Evolutionary conservation across 2,329 filamentous ascomycete species (phyloP).

Genomic region (Phialemonium atrogriseum): DNA sequence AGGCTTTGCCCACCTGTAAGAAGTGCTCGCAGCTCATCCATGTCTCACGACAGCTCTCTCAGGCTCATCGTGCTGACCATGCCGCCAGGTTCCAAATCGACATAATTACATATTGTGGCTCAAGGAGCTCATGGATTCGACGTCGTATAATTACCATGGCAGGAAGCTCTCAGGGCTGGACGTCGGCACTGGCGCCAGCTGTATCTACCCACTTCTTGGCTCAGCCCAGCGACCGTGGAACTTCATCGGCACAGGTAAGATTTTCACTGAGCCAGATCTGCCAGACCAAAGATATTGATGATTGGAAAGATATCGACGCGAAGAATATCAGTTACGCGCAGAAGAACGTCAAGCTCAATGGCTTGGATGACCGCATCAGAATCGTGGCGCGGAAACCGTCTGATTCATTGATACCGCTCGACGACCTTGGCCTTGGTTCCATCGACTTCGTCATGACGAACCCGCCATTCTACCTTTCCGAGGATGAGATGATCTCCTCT

Average conservation of each 20-base stretch:
- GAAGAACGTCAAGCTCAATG: conserved; percentile 60
- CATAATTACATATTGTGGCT: conserved; percentile 91
- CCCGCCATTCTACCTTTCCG: conserved; percentile 83
- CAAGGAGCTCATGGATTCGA: conserved; percentile 69
- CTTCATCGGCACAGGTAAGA: conserved; percentile 55
- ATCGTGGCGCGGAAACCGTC: conserved; percentile 46
- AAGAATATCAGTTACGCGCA: conserved; percentile 59
- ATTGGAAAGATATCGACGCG: conserved; percentile 60
- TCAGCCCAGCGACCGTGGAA: conserved; percentile 65
- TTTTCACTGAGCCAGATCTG: too few relatives aligned
- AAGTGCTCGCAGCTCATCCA: neutral
- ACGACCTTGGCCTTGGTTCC: conserved; percentile 35
- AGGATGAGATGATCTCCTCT: conserved; percentile 57
- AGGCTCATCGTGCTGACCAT: conserved; percentile 4
- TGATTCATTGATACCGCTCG: conserved; percentile 55
- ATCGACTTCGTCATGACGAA: conserved; percentile 90
- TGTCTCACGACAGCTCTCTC: neutral
- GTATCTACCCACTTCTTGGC: conserved; percentile 82
- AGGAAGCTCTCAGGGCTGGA: conserved; percentile 64
- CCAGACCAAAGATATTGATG: too few relatives aligned
- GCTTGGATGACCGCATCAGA: conserved; percentile 53
- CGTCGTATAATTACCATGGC: conserved; percentile 38
- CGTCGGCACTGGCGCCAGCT: conserved; percentile 83
- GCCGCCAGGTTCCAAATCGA: conserved; percentile 48
- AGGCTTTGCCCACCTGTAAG: conserved; percentile 78